Conservation (phyloP, 805 yeast genomes). For the Limtongia smithiae region DNA sequence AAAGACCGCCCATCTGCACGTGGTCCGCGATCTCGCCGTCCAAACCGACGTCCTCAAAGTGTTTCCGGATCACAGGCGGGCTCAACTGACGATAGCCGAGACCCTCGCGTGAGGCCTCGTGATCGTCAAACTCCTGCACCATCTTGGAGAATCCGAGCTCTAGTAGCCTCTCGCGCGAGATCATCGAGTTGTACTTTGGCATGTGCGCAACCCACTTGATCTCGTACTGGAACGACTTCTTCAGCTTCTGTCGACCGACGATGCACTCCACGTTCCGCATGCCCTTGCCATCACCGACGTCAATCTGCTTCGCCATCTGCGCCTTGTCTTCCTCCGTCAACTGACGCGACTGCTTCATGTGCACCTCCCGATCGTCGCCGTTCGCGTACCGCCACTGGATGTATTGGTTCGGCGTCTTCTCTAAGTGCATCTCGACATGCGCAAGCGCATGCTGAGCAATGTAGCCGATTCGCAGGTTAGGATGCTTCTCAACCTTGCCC, state of each 20-base stretch:
- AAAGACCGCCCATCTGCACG: constrained; percentile 91
- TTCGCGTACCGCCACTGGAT: constrained; percentile 97
- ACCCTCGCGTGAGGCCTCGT: constrained; percentile 99
- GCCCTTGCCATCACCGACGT: constrained; percentile 81
- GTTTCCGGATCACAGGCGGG: constrained; percentile 91
- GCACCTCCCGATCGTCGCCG: constrained; percentile 97
- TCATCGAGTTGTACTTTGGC: constrained; percentile 92
- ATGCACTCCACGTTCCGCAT: constrained; percentile 86
- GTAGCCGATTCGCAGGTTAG: constrained; percentile 95
- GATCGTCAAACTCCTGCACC: constrained; percentile 96
- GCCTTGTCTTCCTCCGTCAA: constrained; percentile 73
- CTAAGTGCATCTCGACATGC: constrained; percentile 95
- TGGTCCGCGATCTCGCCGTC: constrained; percentile 99
- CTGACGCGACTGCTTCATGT: constrained; percentile 88
- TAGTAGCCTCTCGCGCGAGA: constrained; percentile 73
- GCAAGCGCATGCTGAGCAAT: constrained; percentile 98
- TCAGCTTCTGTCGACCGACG: constrained; percentile 95
- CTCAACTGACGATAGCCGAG: constrained; percentile 92
- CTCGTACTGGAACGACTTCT: constrained; percentile 96
- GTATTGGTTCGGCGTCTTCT: constrained; percentile 95
- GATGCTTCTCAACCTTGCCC: constrained; percentile 96
- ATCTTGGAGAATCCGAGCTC: constrained; percentile 85
- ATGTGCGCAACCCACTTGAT: constrained; percentile 82
- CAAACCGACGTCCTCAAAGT: constrained; percentile 93
- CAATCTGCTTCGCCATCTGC: constrained; percentile 73